phyloP scores from a whole-genome alignment of 176 grass and related monocot species.

The Oryza rufipogon region DNA sequence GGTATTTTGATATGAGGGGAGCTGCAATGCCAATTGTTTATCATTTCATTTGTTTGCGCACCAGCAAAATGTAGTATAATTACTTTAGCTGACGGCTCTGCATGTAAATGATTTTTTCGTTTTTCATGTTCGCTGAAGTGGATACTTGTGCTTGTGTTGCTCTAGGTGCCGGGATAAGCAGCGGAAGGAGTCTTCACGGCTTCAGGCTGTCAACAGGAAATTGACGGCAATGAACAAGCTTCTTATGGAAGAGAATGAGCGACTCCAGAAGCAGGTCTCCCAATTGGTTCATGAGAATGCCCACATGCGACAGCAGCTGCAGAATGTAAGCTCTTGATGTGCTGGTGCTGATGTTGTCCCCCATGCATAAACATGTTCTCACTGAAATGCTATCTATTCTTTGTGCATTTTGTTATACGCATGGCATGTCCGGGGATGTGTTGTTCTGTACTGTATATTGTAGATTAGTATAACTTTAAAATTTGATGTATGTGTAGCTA shows the following conservation, averaged over 20 bases:
- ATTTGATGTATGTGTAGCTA: background rate
- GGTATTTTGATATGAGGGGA: background rate
- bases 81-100: background rate
- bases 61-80: background rate
- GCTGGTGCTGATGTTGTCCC: background rate
- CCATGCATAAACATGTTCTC: background rate
- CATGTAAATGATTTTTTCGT: background rate
- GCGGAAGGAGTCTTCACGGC: slow-evolving; percentile 79
- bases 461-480: background rate
- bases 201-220: slow-evolving; percentile 92
- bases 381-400: background rate
- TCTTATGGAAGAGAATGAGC: slow-evolving; percentile 97
- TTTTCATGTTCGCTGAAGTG: background rate
- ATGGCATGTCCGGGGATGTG: background rate
- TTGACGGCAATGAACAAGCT: slow-evolving; percentile 95
- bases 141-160: background rate
- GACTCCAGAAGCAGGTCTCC: slow-evolving; percentile 97
- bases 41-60: background rate
- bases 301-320: slow-evolving; percentile 86
- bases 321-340: slow-evolving; percentile 61
- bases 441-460: background rate
- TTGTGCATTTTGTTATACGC: background rate
- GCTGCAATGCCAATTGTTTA: background rate
- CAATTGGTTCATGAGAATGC: slow-evolving; percentile 94
- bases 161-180: slow-evolving; percentile 94